Percentiles rank a stretch among this genome's conserved stretches.
Conservation (phyloP, 129 eudicot species). For the Pseudognaphalium luteoalbum region DNA sequence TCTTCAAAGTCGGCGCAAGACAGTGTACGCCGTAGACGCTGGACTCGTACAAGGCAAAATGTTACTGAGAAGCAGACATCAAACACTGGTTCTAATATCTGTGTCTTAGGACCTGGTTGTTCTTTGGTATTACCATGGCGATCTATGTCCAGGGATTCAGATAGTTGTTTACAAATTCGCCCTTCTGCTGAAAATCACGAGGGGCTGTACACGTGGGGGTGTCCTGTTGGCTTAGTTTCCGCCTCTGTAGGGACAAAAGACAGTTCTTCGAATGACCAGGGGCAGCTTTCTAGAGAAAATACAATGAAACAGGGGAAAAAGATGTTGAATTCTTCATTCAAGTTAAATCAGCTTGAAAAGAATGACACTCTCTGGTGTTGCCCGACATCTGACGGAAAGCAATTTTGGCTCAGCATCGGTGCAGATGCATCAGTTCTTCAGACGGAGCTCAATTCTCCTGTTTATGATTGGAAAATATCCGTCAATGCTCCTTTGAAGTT, state of each 20-base stretch:
- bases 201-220: constrained; percentile 71
- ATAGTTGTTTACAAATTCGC: constrained; percentile 72
- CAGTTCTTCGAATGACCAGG: constrained; percentile 51
- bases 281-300: constrained; percentile 57
- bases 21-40: constrained; percentile 53
- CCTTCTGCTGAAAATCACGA: constrained; percentile 51
- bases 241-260: constrained; percentile 47
- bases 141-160: constrained; percentile 62
- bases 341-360: constrained; percentile 78
- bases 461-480: constrained; percentile 94
- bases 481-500: constrained; percentile 83
- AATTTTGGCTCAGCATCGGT: constrained; percentile 79
- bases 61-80: constrained; percentile 23
- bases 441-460: constrained; percentile 85
- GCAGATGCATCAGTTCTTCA: constrained; percentile 96
- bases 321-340: constrained; percentile 43
- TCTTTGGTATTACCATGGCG: constrained; percentile 78
- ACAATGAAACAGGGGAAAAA: constrained; percentile 57
- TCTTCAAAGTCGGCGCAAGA: constrained; percentile 41
- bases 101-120: constrained; percentile 56
- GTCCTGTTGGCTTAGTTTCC: constrained; percentile 48
- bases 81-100: constrained; percentile 35
- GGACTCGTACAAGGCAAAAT: constrained; percentile 59
- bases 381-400: constrained; percentile 44
- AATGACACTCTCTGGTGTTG: constrained; percentile 79